Percentiles rank a stretch among this genome's conserved stretches.
Conservation (phyloP, 139 green algal genomes). For the Tetradesmus lagerheimii region DNA sequence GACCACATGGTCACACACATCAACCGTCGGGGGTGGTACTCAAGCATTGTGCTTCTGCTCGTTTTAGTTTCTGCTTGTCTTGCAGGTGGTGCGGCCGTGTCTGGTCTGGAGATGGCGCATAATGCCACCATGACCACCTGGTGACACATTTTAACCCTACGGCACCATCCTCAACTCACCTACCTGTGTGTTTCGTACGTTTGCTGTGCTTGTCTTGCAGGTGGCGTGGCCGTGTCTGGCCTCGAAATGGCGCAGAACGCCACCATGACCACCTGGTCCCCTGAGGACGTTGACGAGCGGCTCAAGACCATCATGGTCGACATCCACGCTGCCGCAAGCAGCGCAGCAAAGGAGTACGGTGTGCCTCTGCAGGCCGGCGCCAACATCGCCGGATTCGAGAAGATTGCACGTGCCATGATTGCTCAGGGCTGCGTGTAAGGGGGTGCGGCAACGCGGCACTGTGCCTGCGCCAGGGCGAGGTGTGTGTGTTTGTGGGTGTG, state of each 20-base stretch:
- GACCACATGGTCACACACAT: conserved; percentile 75
- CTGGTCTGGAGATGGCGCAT: conserved; percentile 88
- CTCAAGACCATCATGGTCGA: conserved; percentile 72
- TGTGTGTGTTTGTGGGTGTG: background rate
- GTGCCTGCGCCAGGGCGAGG: background rate
- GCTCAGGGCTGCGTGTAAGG: conserved; percentile 70
- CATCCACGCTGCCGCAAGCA: conserved; percentile 59
- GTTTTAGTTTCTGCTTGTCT: too few relatives aligned
- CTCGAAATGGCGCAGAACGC: conserved; percentile 92
- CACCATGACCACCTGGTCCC: conserved; percentile 69
- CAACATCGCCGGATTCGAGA: conserved; percentile 82
- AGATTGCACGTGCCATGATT: conserved; percentile 75
- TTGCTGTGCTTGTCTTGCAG: background rate
- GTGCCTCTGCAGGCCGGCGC: conserved; percentile 66
- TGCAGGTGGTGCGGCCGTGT: conserved; percentile 76
- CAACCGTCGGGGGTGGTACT: too few relatives aligned
- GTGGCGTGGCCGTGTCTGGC: conserved; percentile 79
- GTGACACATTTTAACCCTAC: too few relatives aligned
- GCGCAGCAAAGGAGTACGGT: conserved; percentile 65
- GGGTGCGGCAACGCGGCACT: background rate
- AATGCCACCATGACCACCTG: conserved; percentile 77
- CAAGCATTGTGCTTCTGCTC: too few relatives aligned
- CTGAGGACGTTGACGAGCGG: conserved; percentile 77
- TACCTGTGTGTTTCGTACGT: background rate
- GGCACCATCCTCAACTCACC: too few relatives aligned